Evolutionary conservation across 2,329 filamentous ascomycete genomes (phyloP), one percentile per base, ranked within the genome.

Genomic region (Nemania sp.): DNA sequence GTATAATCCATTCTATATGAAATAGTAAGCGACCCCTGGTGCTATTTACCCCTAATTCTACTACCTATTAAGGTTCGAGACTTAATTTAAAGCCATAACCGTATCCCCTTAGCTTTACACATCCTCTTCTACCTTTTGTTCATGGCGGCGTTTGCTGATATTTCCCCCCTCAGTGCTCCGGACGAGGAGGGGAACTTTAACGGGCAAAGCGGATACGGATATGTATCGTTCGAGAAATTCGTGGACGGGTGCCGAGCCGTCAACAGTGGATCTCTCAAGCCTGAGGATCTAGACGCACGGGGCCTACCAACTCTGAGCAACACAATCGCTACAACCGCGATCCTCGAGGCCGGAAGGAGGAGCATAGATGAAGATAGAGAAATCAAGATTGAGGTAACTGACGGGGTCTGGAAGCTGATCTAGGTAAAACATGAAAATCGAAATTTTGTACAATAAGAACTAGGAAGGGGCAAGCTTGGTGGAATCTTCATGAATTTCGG

Each of bases 1-100:
- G 93, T 92, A 93, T 80, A 98, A 98, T 80, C 94, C 94, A 79
- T 97, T 97, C 82, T 97, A 97, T 82, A 97, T 97, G 93, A 91
- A 92, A 75, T 97, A 97, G 67, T 70, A 62, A 67, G 67, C 62
- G 6, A 18, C 29, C 20, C 13, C 29, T 4, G 10, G 27, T 49
- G 6, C 24, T 49, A 6, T 56, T 38, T 1, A 32, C 10, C 24
- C 29, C n/a, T 10, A 0, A 22, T 54, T 7, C 13, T 24, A 3
- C n/a, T 54, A 11, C 11, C 6, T 29, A 18, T 41, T 11, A 29
- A 15, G 45, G 13, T 18, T 26, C 47, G 22, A 6, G n/a, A 2
- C 41, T 24, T 64, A 18, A 15, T 20, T 51, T 51, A n/a, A n/a
- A n/a, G n/a, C n/a, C n/a, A n/a, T n/a, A n/a, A n/a, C n/a, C n/a